Conservation (phyloP, 2,329 filamentous ascomycete genomes). For the Apiospora hydei region DNA sequence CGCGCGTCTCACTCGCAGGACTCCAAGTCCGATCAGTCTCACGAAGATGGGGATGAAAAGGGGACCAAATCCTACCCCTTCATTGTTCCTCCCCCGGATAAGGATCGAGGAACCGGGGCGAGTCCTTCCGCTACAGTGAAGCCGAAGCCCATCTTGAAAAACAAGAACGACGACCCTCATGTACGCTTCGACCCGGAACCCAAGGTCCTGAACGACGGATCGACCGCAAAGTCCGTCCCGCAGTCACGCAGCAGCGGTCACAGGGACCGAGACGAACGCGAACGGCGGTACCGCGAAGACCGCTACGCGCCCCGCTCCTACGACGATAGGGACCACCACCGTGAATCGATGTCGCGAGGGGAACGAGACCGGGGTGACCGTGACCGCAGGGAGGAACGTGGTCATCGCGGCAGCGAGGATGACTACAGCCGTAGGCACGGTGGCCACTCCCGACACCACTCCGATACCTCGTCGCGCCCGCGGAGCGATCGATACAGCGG, state of each 20-base stretch:
- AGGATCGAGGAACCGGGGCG: conserved; percentile 33
- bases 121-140: conserved; percentile 46
- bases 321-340: conserved; percentile 37
- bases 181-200: conserved; percentile 60
- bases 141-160: conserved; percentile 69
- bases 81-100: conserved; percentile 47
- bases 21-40: conserved; percentile 31
- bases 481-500: conserved; percentile 43
- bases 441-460: conserved; percentile 28
- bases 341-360: conserved; percentile 29
- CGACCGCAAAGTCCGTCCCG: conserved; percentile 50
- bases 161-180: conserved; percentile 61
- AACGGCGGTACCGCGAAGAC: conserved; percentile 38
- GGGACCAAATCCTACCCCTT: conserved; percentile 47
- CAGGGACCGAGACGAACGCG: not conserved
- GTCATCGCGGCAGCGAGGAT: conserved; percentile 40
- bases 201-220: conserved; percentile 39
- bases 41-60: conserved; percentile 37
- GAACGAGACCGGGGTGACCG: conserved; percentile 30
- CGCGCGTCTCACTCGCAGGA: conserved; percentile 14
- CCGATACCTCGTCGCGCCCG: not conserved
- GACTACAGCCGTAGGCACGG: conserved; percentile 32
- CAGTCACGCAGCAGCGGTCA: conserved; percentile 36
- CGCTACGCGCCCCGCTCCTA: conserved; percentile 31
- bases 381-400: conserved; percentile 30